Conservation (phyloP, 1,284 basidiomycete species). For the Rhodotorula sp. region DNA sequence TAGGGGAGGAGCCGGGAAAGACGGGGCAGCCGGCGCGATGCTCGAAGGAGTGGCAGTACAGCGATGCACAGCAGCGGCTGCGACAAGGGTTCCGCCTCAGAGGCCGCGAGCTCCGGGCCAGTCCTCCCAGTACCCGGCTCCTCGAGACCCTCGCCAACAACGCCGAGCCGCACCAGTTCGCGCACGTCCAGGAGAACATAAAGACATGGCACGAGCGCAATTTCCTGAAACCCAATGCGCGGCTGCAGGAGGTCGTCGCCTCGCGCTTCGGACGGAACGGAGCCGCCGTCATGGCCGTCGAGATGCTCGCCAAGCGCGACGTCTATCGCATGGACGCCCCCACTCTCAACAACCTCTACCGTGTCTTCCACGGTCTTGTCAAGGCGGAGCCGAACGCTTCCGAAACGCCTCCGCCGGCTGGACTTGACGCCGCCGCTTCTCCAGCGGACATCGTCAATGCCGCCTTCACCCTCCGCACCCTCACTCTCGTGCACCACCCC, state of each 20-base stretch:
- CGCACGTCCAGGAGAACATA: neutral
- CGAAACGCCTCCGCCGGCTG: neutral
- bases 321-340: conserved; percentile 18
- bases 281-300: neutral
- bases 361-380: conserved; percentile 12
- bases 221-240: neutral
- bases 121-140: neutral
- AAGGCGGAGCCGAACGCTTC: neutral
- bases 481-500: conserved; percentile 8
- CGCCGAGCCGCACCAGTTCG: neutral
- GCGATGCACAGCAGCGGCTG: too few relatives aligned
- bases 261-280: neutral
- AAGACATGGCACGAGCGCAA: conserved; percentile 1
- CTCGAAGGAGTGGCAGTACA: too few relatives aligned
- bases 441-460: neutral
- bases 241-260: neutral
- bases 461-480: conserved; percentile 9
- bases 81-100: too few relatives aligned
- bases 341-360: neutral
- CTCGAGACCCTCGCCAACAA: neutral
- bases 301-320: conserved; percentile 10
- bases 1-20: too few relatives aligned
- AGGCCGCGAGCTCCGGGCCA: neutral
- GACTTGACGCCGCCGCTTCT: neutral
- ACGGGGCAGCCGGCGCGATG: too few relatives aligned